Evolutionary conservation across 169 alveolate genomes (phyloP).

Genomic region (Plasmodium vinckei): DNA sequence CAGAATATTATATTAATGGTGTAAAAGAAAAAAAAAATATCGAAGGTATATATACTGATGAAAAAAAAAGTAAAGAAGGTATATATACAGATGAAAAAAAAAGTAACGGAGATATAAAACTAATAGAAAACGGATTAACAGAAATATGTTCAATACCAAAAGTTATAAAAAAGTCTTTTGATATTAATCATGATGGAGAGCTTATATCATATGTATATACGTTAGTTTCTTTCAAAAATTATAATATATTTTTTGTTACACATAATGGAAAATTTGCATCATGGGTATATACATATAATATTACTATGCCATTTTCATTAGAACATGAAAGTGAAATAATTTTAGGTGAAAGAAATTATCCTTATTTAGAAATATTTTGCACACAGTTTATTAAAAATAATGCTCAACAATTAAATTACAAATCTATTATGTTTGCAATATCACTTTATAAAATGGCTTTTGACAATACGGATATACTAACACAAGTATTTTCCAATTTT

Average conservation of each 20-base stretch:
- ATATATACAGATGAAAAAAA: constrained; percentile 11
- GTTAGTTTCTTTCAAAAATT: constrained; percentile 52
- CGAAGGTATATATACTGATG: constrained; percentile 3
- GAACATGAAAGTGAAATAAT: constrained; percentile 67
- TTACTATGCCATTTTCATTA: constrained; percentile 40
- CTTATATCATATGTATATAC: constrained; percentile 39
- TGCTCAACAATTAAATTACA: constrained; percentile 48
- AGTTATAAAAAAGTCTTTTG: constrained; percentile 16
- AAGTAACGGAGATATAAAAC: constrained; percentile 1
- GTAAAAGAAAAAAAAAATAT: constrained; percentile 5
- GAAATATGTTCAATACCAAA: constrained; percentile 8
- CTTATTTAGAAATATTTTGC: constrained; percentile 67
- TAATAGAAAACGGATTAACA: not conserved
- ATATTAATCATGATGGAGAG: constrained; percentile 39
- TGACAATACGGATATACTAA: constrained; percentile 42
- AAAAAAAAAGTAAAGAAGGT: not conserved
- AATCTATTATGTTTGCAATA: constrained; percentile 68
- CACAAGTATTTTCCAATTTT: constrained; percentile 24
- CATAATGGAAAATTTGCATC: constrained; percentile 76
- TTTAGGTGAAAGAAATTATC: constrained; percentile 73
- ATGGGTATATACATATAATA: constrained; percentile 64
- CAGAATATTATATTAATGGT: not conserved
- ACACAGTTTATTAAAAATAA: constrained; percentile 64
- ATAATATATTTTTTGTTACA: constrained; percentile 54
- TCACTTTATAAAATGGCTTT: constrained; percentile 64